Percentiles rank a stretch among this genome's conserved stretches.
Evolutionary conservation across 306 rosid species (phyloP).

Genomic region (Fragaria ananassa): DNA sequence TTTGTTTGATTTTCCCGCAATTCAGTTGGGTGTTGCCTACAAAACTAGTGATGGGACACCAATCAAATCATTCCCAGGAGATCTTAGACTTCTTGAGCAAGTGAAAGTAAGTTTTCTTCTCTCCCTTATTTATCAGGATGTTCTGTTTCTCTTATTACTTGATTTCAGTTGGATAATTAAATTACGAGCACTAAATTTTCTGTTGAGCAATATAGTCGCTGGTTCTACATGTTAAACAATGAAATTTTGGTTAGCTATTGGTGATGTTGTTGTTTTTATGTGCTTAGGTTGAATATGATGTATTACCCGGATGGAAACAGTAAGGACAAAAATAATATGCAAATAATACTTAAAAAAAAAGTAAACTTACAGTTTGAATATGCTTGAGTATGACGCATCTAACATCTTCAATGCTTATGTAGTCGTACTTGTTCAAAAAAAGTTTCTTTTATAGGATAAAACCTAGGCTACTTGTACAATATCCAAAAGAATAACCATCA

Average conservation of each 20-base stretch:
- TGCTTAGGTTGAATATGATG: slow-evolving; percentile 83
- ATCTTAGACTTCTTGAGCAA: slow-evolving; percentile 82
- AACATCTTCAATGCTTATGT: too few relatives aligned
- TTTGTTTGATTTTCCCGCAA: too few relatives aligned
- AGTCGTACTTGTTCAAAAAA: too few relatives aligned
- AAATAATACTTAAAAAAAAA: too few relatives aligned
- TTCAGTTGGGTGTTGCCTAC: too few relatives aligned
- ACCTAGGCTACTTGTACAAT: too few relatives aligned
- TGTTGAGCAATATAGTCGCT: not conserved
- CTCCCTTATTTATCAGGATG: not conserved
- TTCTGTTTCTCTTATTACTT: not conserved
- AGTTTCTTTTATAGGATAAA: too few relatives aligned
- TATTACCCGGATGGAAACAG: slow-evolving; percentile 29
- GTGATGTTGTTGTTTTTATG: slow-evolving; percentile 14
- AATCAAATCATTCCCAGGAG: slow-evolving; percentile 73
- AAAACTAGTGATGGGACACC: too few relatives aligned
- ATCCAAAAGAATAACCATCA: too few relatives aligned
- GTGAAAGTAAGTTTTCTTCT: slow-evolving; percentile 48
- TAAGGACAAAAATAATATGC: too few relatives aligned
- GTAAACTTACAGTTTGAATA: too few relatives aligned
- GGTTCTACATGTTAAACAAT: not conserved
- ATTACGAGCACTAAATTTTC: not conserved
- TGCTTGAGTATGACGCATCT: too few relatives aligned
- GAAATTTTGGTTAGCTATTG: slow-evolving; percentile 8
- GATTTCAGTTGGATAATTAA: not conserved